These are phyloP conservation scores for Fusarium nurragi DNA, from an alignment of 2,329 filamentous ascomycete species.

Conservation along the genomic window DNA sequence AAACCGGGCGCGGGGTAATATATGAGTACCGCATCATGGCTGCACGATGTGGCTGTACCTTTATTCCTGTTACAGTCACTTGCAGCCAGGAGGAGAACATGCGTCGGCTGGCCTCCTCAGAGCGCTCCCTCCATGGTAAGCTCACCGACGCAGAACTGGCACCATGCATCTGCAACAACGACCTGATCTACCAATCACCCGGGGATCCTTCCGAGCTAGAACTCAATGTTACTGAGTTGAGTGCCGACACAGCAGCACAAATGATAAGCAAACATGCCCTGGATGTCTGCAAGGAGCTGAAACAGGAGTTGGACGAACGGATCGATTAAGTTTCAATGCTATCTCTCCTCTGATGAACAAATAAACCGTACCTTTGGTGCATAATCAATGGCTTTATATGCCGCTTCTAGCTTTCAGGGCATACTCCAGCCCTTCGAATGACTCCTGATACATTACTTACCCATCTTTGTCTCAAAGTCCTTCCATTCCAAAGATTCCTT, in stretches of 20 bases:
- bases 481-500: too few relatives aligned
- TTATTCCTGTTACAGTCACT: neutral
- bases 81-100: neutral
- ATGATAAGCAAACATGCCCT: neutral
- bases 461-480: too few relatives aligned
- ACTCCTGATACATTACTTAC: too few relatives aligned
- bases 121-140: neutral
- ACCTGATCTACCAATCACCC: neutral
- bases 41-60: neutral
- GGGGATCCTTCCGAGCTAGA: neutral
- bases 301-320: too few relatives aligned
- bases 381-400: too few relatives aligned
- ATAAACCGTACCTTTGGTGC: too few relatives aligned
- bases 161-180: neutral
- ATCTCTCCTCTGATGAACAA: too few relatives aligned
- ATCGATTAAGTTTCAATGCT: too few relatives aligned
- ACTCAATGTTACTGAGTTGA: neutral
- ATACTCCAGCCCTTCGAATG: too few relatives aligned
- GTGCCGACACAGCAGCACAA: neutral
- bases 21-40: neutral
- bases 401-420: too few relatives aligned
- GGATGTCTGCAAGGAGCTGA: neutral
- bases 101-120: neutral
- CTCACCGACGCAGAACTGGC: neutral
- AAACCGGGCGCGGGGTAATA: neutral